Conservation (phyloP, 129 eudicot species). For the Chrysanthemum seticuspe region DNA sequence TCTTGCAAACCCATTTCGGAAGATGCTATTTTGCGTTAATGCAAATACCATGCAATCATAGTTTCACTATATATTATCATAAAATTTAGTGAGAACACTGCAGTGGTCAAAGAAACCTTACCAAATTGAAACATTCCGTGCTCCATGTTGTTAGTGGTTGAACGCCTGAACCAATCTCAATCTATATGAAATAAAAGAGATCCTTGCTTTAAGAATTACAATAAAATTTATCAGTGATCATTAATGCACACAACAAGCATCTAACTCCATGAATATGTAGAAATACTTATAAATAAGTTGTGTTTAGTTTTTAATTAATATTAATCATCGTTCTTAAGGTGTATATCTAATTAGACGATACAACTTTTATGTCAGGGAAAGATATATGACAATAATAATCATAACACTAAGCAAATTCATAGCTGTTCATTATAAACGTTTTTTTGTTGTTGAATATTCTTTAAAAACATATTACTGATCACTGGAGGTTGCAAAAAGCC, state of each 20-base stretch:
- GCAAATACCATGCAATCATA: conserved; percentile 9
- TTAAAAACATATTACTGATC: background rate
- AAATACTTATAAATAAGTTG: background rate
- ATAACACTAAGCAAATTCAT: background rate
- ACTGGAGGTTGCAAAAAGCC: background rate
- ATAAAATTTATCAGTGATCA: background rate
- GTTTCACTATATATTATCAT: background rate
- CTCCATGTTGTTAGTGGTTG: conserved; percentile 1
- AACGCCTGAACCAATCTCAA: background rate
- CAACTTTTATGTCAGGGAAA: too few species aligned
- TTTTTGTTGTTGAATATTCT: too few species aligned
- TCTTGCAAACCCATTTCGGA: conserved; percentile 4
- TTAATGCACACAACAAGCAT: conserved; percentile 12
- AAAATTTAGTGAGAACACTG: background rate
- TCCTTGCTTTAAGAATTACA: background rate
- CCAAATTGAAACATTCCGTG: background rate
- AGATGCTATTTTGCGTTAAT: background rate
- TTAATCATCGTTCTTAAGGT: too few species aligned
- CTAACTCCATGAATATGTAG: conserved; percentile 1
- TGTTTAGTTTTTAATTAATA: too few species aligned
- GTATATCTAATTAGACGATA: too few species aligned
- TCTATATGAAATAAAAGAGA: background rate
- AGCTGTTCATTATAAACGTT: background rate
- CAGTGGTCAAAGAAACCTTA: conserved; percentile 13
- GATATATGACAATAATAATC: too few species aligned